Evolutionary conservation across 73 alveolate species (phyloP), one percentile per base, ranked within the genome.

Genomic region (Paramecium sexaurelia): DNA sequence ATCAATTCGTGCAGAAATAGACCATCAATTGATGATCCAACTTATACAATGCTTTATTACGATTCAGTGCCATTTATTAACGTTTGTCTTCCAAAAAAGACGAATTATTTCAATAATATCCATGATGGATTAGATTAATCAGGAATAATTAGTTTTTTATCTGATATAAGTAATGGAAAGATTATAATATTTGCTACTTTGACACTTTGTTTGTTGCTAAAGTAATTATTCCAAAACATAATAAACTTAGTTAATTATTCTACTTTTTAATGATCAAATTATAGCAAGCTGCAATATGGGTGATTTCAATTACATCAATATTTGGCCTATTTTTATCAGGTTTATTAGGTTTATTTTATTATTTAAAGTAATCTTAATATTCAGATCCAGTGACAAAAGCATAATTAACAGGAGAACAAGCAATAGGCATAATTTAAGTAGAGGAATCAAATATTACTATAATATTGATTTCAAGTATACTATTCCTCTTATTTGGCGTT

Each of bases 1-100:
- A 71, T 71, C 15, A 71, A 40, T 71, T 71, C 55, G 11, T 71
- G 86, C 56, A 37, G 56, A 35, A 71, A 71, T 71, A 33, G 86
- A 71, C 86, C 86, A 71, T 32, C 55, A 1, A 37, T 71, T 71
- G 56, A 71, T 19, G 86, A 71, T 33, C 86, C 86, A 2, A 40
- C 19, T 5, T 71, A 35, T n/a, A 32, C 57, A 15, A 71, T 37
- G 56, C 7, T 35, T 3, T 71, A 71, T n/a, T 71, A 71, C 35
- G 56, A 71, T 71, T 71, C 86, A 20, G 86, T 71, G 6, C 86
- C 57, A 71, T 71, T 35, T 36, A 37, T 71, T 15, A 24, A 71
- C 35, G 35, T 71, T 15, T 71, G 86, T 37, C 43, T 71, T 13
- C 86, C 86, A 32, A 71, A 15, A 17, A 71, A 71, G 27, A 5